Conservation (phyloP, 2,329 filamentous ascomycete species). For the Ceratocystiopsis sp. region DNA sequence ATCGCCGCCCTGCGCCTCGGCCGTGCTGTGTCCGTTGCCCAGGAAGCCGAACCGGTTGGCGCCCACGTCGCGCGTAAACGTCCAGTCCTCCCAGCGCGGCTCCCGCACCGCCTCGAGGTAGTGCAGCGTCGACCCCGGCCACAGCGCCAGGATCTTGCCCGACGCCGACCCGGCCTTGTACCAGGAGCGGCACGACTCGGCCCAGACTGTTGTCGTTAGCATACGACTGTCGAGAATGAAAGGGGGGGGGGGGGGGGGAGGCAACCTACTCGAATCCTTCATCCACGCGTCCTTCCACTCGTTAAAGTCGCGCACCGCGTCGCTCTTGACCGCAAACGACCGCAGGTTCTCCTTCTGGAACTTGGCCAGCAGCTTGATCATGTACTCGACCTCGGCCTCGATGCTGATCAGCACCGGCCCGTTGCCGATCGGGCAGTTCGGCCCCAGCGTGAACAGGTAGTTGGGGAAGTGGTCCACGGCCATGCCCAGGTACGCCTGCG, state of each 20-base stretch:
- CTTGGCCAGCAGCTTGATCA: slow-evolving; percentile 23
- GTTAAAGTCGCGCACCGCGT: slow-evolving; percentile 10
- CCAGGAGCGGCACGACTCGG: not conserved
- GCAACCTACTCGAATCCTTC: not conserved
- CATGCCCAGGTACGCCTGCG: slow-evolving; percentile 8
- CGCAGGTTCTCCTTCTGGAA: slow-evolving; percentile 30
- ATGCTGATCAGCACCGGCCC: slow-evolving; percentile 2
- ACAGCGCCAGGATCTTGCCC: not conserved
- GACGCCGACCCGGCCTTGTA: not conserved
- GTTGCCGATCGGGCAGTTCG: slow-evolving; percentile 5
- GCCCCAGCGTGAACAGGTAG: slow-evolving; percentile 11
- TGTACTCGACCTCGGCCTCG: slow-evolving; percentile 18
- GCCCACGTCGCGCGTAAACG: not conserved
- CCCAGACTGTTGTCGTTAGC: not conserved
- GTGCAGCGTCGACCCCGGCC: not conserved
- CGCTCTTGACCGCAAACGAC: slow-evolving; percentile 9
- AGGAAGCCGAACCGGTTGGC: not conserved
- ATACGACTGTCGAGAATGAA: not conserved
- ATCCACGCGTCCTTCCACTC: slow-evolving; percentile 10
- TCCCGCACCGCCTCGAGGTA: not conserved
- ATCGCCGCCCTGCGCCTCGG: not conserved
- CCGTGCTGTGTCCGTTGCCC: not conserved
- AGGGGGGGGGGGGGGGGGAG: no score
- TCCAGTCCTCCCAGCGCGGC: not conserved
- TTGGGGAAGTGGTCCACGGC: slow-evolving; percentile 16